A percentile compares a stretch with the other conserved stretches of the same genome.
These are phyloP conservation scores for Begonia peltatifolia DNA, from an alignment of 306 rosid genomes.

Conservation along the genomic window DNA sequence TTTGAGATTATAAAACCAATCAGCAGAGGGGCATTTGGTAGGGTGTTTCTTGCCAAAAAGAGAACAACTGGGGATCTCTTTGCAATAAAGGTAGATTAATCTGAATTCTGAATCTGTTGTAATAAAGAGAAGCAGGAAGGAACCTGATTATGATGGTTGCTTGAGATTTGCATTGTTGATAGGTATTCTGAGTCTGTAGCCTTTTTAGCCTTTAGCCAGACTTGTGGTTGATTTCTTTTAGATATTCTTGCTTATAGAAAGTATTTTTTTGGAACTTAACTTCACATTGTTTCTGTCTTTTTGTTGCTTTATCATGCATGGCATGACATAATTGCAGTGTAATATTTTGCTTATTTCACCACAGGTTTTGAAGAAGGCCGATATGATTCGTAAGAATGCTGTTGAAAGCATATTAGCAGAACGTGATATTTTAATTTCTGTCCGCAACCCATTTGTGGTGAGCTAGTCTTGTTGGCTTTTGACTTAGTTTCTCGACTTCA, in stretches of 20 bases:
- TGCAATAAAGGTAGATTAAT: conserved; percentile 67
- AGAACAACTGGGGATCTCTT: conserved; percentile 97
- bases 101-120: no score
- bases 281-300: no score
- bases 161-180: no score
- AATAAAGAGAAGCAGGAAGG: no score
- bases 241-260: no score
- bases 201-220: no score
- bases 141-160: no score
- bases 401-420: conserved; percentile 99
- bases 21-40: conserved; percentile 99
- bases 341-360: conserved; percentile 4
- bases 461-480: conserved; percentile 34
- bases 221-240: no score
- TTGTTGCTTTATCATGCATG: no score
- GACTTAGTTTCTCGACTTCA: no score
- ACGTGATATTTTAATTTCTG: conserved; percentile 94
- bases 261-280: no score
- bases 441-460: conserved; percentile 99
- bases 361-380: conserved; percentile 96
- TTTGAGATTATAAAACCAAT: conserved; percentile 95
- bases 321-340: not conserved
- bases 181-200: no score
- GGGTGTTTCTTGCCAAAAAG: conserved; percentile 97
- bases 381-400: conserved; percentile 98